Base-by-base conservation (phyloP, 2,329 filamentous ascomycete genomes). In the Gyromitra esculenta region DNA sequence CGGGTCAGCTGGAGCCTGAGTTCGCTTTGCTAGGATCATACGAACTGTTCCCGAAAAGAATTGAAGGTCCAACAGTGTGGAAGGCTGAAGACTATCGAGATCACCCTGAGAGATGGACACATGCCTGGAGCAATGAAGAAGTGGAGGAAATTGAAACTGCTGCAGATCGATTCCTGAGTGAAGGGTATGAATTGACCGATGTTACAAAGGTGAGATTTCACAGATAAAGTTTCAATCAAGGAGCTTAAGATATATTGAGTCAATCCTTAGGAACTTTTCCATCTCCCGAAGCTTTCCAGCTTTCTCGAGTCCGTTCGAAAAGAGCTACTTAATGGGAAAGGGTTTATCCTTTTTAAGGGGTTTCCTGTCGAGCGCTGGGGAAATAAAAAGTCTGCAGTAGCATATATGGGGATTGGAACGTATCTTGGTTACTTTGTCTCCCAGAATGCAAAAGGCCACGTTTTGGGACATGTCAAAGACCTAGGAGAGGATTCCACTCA, bases 381-480 rank as follows among this genome's bases (percentile, higher is more conserved):
- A 0, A 88, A 89, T 67, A 88, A 89, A 82, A 97, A 97, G 85
- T 92, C 89, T 9, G 93, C 93, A 6, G 90, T 93, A 9, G 93
- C 91, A n/a, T 97, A 96, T 85, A 94, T 97, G 91, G 94, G 94
- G 2, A 87, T 97, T 1, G 91, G 92, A 52, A 92, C 92, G 4
- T 91, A 97, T 83, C 87, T 97, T 8, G 93, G 94, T 75, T 96
- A 96, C 85, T 95, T 96, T 79, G 89, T 97, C 52, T 92, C 89
- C 31, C 94, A 97, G 82, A 97, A 97, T 85, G 90, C 91, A 18
- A 89, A 89, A 18, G 93, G 93, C 57, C 93, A 96, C 84, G 92
- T 96, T 8, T 88, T 97, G 0, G 93, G 93, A 6, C 93, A 97
- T 83, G 93, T 96, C 81, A 95, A 96, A 84, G 93, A 96, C 84